A percentile compares a stretch with the other conserved stretches of the same genome.
Conservation (phyloP, 2,329 filamentous ascomycete species). For the Tolypocladium pustulatum region DNA sequence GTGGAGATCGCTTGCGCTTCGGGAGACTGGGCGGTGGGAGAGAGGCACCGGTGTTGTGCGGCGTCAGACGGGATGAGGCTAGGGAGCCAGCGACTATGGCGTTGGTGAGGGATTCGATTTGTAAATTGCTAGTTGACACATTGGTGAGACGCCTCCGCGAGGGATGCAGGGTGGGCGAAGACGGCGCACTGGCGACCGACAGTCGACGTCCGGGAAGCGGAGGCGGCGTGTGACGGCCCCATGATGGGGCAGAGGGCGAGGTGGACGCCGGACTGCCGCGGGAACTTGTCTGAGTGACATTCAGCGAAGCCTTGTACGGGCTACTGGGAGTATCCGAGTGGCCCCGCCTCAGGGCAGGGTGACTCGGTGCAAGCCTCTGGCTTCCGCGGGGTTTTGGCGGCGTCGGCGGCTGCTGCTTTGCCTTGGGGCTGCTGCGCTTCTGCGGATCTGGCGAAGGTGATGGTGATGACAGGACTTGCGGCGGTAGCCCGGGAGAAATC, state of each 20-base stretch:
- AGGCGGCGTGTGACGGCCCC: constrained; percentile 2
- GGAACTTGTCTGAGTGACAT: background rate
- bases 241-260: background rate
- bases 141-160: constrained; percentile 15
- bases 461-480: constrained; percentile 8
- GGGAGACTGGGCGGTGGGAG: constrained; percentile 25
- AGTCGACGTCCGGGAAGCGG: constrained; percentile 5
- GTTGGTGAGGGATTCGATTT: constrained; percentile 56
- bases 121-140: constrained; percentile 28
- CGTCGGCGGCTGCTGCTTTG: constrained; percentile 20
- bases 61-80: constrained; percentile 48
- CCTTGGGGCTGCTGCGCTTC: constrained; percentile 12
- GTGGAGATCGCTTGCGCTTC: constrained; percentile 34
- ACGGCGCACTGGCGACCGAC: constrained; percentile 16
- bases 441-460: constrained; percentile 17
- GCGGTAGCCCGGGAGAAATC: constrained; percentile 10
- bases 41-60: constrained; percentile 26
- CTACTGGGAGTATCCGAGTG: constrained; percentile 4
- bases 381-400: constrained; percentile 24
- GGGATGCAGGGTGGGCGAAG: constrained; percentile 26
- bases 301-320: background rate
- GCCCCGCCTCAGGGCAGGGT: constrained; percentile 3
- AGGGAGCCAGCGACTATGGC: constrained; percentile 69
- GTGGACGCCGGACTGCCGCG: background rate
- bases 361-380: constrained; percentile 6